These are phyloP conservation scores for Amauroascus niger DNA, from an alignment of 2,329 filamentous ascomycete genomes.

Conservation along the genomic window DNA sequence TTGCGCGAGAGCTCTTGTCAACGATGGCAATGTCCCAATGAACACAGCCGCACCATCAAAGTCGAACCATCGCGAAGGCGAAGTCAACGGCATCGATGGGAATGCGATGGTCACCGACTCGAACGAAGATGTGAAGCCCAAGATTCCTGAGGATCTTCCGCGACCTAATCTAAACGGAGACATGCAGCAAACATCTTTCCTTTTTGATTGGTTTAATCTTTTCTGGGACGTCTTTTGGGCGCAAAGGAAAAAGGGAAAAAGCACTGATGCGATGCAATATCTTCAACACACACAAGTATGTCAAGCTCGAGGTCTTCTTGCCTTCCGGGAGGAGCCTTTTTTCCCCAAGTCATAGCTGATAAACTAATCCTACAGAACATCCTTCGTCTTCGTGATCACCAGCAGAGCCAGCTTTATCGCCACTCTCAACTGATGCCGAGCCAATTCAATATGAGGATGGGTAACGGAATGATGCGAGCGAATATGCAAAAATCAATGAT, in stretches of 20 bases:
- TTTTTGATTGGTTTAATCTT: conserved; percentile 95
- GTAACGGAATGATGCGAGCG: conserved; percentile 30
- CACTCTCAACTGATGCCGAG: conserved; percentile 53
- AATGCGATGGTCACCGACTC: conserved; percentile 73
- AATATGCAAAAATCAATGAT: conserved; percentile 62
- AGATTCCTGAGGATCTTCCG: conserved; percentile 71
- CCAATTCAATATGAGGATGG: conserved; percentile 55
- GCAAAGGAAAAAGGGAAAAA: conserved; percentile 60
- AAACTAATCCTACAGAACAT: conserved; percentile 41
- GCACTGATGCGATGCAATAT: conserved; percentile 60
- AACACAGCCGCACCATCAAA: conserved; percentile 50
- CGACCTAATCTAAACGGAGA: conserved; percentile 49
- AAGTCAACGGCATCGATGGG: conserved; percentile 63
- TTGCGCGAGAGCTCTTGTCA: conserved; percentile 64
- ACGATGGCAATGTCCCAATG: conserved; percentile 51
- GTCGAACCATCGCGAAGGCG: conserved; percentile 57
- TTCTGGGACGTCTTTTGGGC: conserved; percentile 95
- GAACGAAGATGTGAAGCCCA: conserved; percentile 65
- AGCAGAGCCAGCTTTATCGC: conserved; percentile 68
- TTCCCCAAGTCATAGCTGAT: conserved; percentile 16
- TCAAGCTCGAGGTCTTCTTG: not conserved
- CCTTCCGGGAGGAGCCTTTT: too few species aligned
- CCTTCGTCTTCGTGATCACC: conserved; percentile 61
- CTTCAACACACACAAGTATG: conserved; percentile 69
- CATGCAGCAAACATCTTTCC: conserved; percentile 62